Base-by-base conservation (phyloP, 1,284 basidiomycete genomes). In the Marasmius sp. region DNA sequence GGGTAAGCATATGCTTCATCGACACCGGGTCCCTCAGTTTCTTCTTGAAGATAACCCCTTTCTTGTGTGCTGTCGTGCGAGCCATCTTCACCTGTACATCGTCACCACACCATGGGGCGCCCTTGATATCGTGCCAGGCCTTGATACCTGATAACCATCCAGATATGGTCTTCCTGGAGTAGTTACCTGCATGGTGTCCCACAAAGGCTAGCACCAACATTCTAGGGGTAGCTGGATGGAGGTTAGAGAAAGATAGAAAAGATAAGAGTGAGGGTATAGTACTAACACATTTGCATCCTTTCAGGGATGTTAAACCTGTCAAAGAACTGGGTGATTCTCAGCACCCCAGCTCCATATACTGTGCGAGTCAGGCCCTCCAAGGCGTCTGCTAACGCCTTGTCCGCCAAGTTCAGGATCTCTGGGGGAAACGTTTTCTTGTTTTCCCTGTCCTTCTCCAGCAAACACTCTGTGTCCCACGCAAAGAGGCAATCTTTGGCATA, bases 121-220 rank as follows among this genome's bases (percentile, higher is more conserved):
- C 34, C 6, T 65, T 58, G 6, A 52, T 9, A n/a, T 45, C 18
- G 52, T 65, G 64, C 62, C 61, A 63, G 1, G 49, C 51, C 4
- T 49, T 22, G 5, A 65, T 14, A 7, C 62, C 61, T 0, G 51
- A 57, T 1, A 65, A 18, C 64, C 64, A 65, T 2, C 3, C 6
- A 3, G 3, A 2, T 2, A 43, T 43, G 41, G 59, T 22, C 6
- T 6, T 58, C n/a, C 49, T 20, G 18, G 38, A 55, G 3, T 18
- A 18, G 18, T 34, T 36, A 11, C 59, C 59, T 16, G 12, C 16
- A 14, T 56, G 33, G 2, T 45, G 36, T 8, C 59, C 59, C 3
- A 60, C 20, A 18, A 60, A 60, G 22, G 52, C 45, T n/a, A 34
- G 10, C 3, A 55, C 6, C 18, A 36, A 34, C 2, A 8, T 34